These are phyloP conservation scores for Talaromyces piceae DNA, from an alignment of 2,329 filamentous ascomycete genomes.

Conservation along the genomic window DNA sequence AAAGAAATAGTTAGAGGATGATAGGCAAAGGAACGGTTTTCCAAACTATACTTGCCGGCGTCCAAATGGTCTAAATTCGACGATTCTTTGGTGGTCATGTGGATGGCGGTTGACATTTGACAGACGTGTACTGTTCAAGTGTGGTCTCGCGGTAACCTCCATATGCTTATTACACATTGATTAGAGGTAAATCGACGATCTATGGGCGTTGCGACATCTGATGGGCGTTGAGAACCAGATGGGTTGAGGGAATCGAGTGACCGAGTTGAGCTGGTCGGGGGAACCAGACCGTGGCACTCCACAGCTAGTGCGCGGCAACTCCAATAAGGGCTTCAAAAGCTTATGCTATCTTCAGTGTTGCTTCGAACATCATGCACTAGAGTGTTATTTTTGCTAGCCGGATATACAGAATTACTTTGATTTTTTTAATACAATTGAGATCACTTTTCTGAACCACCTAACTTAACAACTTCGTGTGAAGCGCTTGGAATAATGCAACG, in stretches of 20 bases:
- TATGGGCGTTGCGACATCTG: neutral
- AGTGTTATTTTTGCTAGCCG: too few relatives aligned
- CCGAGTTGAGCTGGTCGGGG: neutral
- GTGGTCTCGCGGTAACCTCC: slow-evolving; percentile 8
- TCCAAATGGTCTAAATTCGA: slow-evolving; percentile 35
- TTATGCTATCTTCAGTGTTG: neutral
- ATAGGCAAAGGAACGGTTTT: neutral
- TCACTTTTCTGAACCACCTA: too few relatives aligned
- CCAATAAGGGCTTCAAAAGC: too few relatives aligned
- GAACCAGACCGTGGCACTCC: neutral
- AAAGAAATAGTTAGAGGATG: too few relatives aligned
- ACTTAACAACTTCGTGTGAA: too few relatives aligned
- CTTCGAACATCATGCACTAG: too few relatives aligned
- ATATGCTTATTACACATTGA: slow-evolving; percentile 8
- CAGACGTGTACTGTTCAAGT: slow-evolving; percentile 13
- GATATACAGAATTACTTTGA: too few relatives aligned
- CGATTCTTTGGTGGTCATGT: slow-evolving; percentile 33
- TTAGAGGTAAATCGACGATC: neutral
- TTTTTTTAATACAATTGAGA: too few relatives aligned
- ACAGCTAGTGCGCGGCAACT: neutral
- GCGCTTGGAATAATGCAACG: neutral
- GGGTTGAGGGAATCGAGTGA: neutral
- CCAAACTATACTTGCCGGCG: slow-evolving; percentile 34
- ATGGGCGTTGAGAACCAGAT: neutral
- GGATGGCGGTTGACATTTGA: slow-evolving; percentile 31